Percentiles rank a stretch among this genome's conserved stretches.
These are phyloP conservation scores for Xylaria telfairii DNA, from an alignment of 495 filamentous ascomycete genomes.

Conservation along the genomic window DNA sequence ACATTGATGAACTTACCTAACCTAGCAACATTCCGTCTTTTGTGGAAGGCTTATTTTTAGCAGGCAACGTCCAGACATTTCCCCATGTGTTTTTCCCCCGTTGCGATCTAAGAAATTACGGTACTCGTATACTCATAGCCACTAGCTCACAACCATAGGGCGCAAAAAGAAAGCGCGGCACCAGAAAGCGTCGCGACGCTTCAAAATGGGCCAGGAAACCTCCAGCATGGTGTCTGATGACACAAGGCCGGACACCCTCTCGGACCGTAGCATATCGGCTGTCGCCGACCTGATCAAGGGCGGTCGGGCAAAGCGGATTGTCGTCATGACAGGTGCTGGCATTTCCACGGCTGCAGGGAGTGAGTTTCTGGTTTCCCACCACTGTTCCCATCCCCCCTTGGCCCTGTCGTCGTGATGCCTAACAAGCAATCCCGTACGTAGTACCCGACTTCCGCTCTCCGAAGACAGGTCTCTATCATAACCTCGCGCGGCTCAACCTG, in stretches of 20 bases:
- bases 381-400: slow-evolving; percentile 11
- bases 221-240: slow-evolving; percentile 34
- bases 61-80: no score
- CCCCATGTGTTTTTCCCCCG: neutral
- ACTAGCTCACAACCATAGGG: slow-evolving; percentile 31
- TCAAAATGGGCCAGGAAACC: slow-evolving; percentile 54
- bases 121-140: neutral
- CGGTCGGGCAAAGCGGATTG: slow-evolving; percentile 68
- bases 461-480: slow-evolving; percentile 79
- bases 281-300: slow-evolving; percentile 78
- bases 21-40: neutral
- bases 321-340: slow-evolving; percentile 78
- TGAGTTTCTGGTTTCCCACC: slow-evolving; percentile 35
- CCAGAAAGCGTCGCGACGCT: slow-evolving; percentile 40
- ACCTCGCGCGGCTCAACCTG: slow-evolving; percentile 81
- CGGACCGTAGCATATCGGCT: slow-evolving; percentile 68
- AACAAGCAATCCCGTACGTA: slow-evolving; percentile 39
- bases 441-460: slow-evolving; percentile 80
- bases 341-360: slow-evolving; percentile 66
- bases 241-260: slow-evolving; percentile 64
- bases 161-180: slow-evolving; percentile 38
- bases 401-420: neutral
- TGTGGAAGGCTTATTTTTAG: no score
- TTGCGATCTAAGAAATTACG: neutral
- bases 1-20: no score